phyloP scores from a whole-genome alignment of 805 yeast species.

The Barnettozyma sp. region DNA sequence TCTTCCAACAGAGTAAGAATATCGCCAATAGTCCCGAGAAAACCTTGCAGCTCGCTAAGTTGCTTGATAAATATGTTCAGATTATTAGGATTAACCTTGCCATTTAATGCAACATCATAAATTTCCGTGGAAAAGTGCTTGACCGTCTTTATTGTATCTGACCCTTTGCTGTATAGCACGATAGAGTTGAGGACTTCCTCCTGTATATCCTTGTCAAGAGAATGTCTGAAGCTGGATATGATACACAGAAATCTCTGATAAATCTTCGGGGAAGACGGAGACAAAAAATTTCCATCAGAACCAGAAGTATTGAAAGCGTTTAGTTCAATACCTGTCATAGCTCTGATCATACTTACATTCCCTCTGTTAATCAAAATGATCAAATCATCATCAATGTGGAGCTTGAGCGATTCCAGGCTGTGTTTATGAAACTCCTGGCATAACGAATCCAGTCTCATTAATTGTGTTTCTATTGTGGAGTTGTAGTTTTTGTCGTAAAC shows the following conservation, averaged over 20 bases:
- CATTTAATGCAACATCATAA: slow-evolving; percentile 36
- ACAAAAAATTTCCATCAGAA: background rate
- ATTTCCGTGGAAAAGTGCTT: slow-evolving; percentile 27
- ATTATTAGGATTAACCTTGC: slow-evolving; percentile 33
- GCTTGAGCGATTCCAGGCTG: slow-evolving; percentile 51
- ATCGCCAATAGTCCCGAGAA: slow-evolving; percentile 32
- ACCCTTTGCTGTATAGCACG: slow-evolving; percentile 6
- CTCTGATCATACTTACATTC: slow-evolving; percentile 30
- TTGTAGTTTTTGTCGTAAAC: slow-evolving; percentile 28
- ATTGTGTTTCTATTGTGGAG: slow-evolving; percentile 40
- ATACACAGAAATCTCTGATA: slow-evolving; percentile 26
- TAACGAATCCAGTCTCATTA: slow-evolving; percentile 64
- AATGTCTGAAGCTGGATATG: slow-evolving; percentile 34
- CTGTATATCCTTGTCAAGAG: slow-evolving; percentile 33
- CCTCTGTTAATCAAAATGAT: slow-evolving; percentile 31
- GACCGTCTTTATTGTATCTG: slow-evolving; percentile 25
- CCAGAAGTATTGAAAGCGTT: slow-evolving; percentile 24
- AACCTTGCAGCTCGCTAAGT: slow-evolving; percentile 32
- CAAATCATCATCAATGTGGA: slow-evolving; percentile 33
- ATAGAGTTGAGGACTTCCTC: slow-evolving; percentile 30
- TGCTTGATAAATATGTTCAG: slow-evolving; percentile 34
- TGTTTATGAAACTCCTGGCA: slow-evolving; percentile 64
- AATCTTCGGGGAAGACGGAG: background rate
- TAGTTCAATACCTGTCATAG: slow-evolving; percentile 29
- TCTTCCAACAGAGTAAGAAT: slow-evolving; percentile 27